phyloP scores from a whole-genome alignment of 805 yeast species.

The Brettanomyces custersianus region DNA sequence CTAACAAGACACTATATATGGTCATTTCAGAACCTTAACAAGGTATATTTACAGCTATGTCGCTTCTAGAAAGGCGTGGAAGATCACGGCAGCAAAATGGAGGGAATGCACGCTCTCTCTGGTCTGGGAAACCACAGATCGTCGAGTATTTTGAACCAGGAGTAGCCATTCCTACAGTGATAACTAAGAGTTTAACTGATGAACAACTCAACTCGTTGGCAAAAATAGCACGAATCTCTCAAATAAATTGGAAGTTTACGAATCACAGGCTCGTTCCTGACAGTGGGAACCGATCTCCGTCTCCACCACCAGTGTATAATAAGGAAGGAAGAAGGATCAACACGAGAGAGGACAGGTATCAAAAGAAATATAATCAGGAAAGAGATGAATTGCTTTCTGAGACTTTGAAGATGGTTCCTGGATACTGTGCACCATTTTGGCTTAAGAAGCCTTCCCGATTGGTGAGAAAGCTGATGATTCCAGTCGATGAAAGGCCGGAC shows the following conservation, averaged over 20 bases:
- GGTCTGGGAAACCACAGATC: background rate
- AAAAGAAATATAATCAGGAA: conserved; percentile 62
- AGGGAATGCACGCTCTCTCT: too few relatives aligned
- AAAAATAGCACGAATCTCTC: conserved; percentile 66
- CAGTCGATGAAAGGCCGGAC: conserved; percentile 80
- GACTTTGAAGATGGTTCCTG: conserved; percentile 65
- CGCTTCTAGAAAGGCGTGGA: too few relatives aligned
- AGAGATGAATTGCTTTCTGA: conserved; percentile 69
- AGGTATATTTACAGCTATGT: too few relatives aligned
- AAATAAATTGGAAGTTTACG: conserved; percentile 54
- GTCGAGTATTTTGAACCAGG: background rate
- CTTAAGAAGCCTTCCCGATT: conserved; percentile 58
- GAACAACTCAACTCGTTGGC: conserved; percentile 79
- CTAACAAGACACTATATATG: too few relatives aligned
- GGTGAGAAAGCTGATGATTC: conserved; percentile 75
- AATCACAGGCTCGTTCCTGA: conserved; percentile 45
- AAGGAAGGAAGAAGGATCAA: conserved; percentile 73
- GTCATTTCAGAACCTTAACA: too few relatives aligned
- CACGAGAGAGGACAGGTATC: conserved; percentile 65
- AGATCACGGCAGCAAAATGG: background rate
- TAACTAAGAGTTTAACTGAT: conserved; percentile 35
- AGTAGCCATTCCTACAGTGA: background rate
- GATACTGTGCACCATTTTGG: conserved; percentile 71
- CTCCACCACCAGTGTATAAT: conserved; percentile 93
- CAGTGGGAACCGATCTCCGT: conserved; percentile 50